Base-by-base conservation (phyloP, 164 flowering plant species). In the Tetracentron sinense region DNA sequence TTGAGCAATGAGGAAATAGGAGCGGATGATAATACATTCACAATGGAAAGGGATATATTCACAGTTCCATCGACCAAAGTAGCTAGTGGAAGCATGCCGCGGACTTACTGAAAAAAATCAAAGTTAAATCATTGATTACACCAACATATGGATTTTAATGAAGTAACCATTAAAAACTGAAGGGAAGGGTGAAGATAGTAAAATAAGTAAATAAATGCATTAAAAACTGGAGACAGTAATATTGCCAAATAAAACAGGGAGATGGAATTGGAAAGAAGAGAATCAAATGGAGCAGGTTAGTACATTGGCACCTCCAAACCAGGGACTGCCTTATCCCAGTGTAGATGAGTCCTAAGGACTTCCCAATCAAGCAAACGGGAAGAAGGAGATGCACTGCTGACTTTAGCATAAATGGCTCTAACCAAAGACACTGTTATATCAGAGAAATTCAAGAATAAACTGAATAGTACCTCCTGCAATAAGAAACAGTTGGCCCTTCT, bases 251-350 rank as follows among this genome's bases (percentile, higher is more conserved):
- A 53, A 0, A 27, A 53, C 4, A 28, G 2, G 46, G 2, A 50
- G 28, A 21, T 19, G 23, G 19, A 30, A 46, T 65, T 6, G 27
- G 44, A 42, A 25, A 63, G 6, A 30, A 54, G 42, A 60, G 27
- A 25, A 35, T 26, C 20, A 29, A 55, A 31, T 22, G 15, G 35
- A 50, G 3, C 46, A 19, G 23, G 29, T 38, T 33, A 22, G 25
- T 19, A 60, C 59, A 58, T n/a, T n/a, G n/a, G 85, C 72, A 94
- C 70, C 85, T 86, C 93, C 96, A 88, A 12, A 88, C 69, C 30
- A 94, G 72, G 27, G 99, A 86, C 75, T 94, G 95, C 75, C 93
- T 82, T 58, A 94, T 94, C 61, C 99, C 99, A 46, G 89, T 85
- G 69, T 84, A 91, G 75, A 91, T 86, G 61, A 89, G 92, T 44